These are phyloP conservation scores for Globisporangium cylindrosporum DNA, from an alignment of 352 stramenopile genomes.

Conservation along the genomic window DNA sequence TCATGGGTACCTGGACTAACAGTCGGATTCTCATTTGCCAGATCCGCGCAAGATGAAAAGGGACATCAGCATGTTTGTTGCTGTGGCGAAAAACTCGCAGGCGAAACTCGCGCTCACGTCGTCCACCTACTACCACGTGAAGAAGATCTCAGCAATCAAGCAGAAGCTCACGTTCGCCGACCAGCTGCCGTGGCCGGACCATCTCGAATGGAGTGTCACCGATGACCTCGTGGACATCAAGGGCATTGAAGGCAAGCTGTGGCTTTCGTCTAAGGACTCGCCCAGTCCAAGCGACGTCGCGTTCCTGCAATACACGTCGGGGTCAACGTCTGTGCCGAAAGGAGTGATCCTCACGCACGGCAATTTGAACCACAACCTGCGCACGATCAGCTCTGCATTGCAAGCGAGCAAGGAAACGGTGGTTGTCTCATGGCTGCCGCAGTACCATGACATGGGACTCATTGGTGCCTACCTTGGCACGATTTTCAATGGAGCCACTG, in stretches of 20 bases:
- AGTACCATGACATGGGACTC: constrained; percentile 99
- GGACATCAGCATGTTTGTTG: constrained; percentile 94
- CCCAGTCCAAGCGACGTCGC: constrained; percentile 70
- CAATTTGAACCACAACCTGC: constrained; percentile 97
- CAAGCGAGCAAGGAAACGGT: constrained; percentile 88
- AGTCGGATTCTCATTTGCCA: constrained; percentile 22
- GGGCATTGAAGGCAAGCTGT: constrained; percentile 38
- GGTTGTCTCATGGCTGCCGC: constrained; percentile 97
- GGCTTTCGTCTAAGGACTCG: constrained; percentile 32
- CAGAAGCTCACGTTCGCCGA: constrained; percentile 76
- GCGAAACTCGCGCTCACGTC: constrained; percentile 93
- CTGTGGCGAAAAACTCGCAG: constrained; percentile 90
- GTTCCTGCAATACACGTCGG: constrained; percentile 99
- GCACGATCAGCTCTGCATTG: constrained; percentile 93
- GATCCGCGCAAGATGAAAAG: constrained; percentile 95
- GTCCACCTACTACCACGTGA: constrained; percentile 91
- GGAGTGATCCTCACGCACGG: constrained; percentile 97
- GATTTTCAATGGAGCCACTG: constrained; percentile 86
- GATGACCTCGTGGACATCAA: constrained; percentile 63
- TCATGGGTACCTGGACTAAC: neutral
- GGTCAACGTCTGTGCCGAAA: constrained; percentile 97
- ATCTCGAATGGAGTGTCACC: constrained; percentile 86
- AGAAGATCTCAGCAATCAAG: constrained; percentile 89
- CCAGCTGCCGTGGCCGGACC: constrained; percentile 77
- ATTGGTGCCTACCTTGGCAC: constrained; percentile 93